Evolutionary conservation across 106 monocot genomes (phyloP).

Genomic region (Iris macrosiphon): DNA sequence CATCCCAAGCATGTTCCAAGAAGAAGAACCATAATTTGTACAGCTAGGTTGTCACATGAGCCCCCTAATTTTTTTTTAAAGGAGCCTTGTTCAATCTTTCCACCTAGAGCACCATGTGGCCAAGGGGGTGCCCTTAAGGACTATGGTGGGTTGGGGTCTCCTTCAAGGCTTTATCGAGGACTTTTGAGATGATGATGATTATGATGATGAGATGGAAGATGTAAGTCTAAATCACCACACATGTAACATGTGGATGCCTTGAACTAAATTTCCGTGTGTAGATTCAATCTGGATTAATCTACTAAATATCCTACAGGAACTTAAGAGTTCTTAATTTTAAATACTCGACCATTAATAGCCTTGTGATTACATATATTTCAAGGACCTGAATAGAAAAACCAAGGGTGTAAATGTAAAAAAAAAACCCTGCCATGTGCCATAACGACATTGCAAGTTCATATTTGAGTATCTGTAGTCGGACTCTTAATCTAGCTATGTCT

Average conservation of each 20-base stretch:
- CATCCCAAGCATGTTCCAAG: conserved; percentile 33
- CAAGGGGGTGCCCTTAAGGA: neutral
- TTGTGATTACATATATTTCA: too few species aligned
- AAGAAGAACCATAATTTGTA: conserved; percentile 15
- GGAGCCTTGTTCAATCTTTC: neutral
- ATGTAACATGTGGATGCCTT: conserved; percentile 1
- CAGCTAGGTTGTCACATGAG: conserved; percentile 24
- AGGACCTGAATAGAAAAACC: too few species aligned
- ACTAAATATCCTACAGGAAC: too few species aligned
- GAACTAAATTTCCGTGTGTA: too few species aligned
- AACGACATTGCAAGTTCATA: too few species aligned
- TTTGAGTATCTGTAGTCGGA: too few species aligned
- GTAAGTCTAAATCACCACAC: neutral
- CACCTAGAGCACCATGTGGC: conserved; percentile 15
- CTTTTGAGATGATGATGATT: neutral
- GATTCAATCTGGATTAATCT: too few species aligned
- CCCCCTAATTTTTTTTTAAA: conserved; percentile 9
- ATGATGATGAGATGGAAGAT: neutral
- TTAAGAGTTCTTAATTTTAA: too few species aligned
- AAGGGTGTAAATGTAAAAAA: too few species aligned
- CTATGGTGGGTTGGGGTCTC: neutral
- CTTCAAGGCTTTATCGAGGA: neutral
- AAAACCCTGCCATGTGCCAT: too few species aligned
- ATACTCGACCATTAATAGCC: too few species aligned
- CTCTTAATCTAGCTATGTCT: too few species aligned